Conservation (phyloP, 208 protist species). For the Phytomonas sp. region DNA sequence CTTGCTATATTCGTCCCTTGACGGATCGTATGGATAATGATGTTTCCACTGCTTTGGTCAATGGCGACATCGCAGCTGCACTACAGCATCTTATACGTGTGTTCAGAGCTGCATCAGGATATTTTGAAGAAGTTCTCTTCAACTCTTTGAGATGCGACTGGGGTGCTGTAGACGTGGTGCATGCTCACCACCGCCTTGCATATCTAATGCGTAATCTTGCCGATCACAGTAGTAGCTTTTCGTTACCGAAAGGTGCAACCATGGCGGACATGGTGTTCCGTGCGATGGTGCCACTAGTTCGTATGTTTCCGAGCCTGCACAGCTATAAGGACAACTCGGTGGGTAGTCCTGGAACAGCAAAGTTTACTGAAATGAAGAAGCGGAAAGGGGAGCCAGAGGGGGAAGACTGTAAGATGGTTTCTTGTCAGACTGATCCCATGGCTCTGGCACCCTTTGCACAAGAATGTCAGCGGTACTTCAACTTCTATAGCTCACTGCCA, state of each 20-base stretch:
- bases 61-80: conserved; percentile 45
- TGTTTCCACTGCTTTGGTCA: conserved; percentile 48
- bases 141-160: conserved; percentile 59
- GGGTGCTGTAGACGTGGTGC: conserved; percentile 46
- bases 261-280: conserved; percentile 58
- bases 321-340: conserved; percentile 6
- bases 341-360: conserved; percentile 2
- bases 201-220: conserved; percentile 43
- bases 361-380: conserved; percentile 8
- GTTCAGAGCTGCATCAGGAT: conserved; percentile 34
- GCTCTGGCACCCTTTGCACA: conserved; percentile 16
- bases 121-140: conserved; percentile 52
- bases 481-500: conserved; percentile 52
- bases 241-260: conserved; percentile 29
- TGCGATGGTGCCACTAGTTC: conserved; percentile 28
- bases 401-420: not conserved
- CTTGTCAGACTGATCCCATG: not conserved
- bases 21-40: conserved; percentile 46
- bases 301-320: conserved; percentile 36
- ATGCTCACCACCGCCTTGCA: conserved; percentile 70
- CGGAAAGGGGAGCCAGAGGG: conserved; percentile 8
- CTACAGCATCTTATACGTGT: conserved; percentile 45
- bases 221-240: conserved; percentile 41
- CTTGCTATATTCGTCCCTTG: not conserved
- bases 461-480: conserved; percentile 37